Evolutionary conservation across 305 asterid genomes (phyloP).

Genomic region (Fraxinus sp.): DNA sequence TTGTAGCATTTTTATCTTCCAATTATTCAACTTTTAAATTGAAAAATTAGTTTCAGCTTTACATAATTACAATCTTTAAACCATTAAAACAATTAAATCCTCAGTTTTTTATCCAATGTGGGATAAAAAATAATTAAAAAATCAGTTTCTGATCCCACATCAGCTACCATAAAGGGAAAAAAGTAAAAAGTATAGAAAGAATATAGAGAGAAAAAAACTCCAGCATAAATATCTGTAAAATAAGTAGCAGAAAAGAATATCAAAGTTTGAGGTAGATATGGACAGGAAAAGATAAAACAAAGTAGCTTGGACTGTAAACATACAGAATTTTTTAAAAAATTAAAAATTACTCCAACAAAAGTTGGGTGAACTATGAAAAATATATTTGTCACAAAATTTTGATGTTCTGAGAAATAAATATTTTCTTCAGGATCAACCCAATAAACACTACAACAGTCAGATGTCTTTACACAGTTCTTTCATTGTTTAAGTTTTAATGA

Average conservation of each 20-base stretch:
- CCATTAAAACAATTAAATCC: neutral
- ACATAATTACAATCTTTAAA: neutral
- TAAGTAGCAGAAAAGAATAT: neutral
- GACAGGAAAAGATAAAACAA: neutral
- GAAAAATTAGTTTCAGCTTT: neutral
- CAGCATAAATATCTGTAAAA: constrained; percentile 7
- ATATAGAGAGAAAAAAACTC: neutral
- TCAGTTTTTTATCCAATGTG: neutral
- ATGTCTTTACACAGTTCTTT: neutral
- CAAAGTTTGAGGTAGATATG: neutral
- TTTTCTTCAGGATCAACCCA: neutral
- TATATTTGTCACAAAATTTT: neutral
- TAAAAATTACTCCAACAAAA: neutral
- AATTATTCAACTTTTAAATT: neutral
- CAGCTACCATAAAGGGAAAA: neutral
- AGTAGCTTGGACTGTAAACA: neutral
- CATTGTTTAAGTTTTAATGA: neutral
- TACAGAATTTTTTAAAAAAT: neutral
- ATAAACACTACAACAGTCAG: neutral
- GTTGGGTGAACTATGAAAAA: neutral
- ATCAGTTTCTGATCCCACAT: neutral
- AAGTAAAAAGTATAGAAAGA: neutral
- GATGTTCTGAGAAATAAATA: neutral
- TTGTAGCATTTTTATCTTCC: neutral
- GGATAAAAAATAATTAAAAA: neutral